These are phyloP conservation scores for Gardenia jasminoides DNA, from an alignment of 257 asterid species.

Conservation along the genomic window DNA sequence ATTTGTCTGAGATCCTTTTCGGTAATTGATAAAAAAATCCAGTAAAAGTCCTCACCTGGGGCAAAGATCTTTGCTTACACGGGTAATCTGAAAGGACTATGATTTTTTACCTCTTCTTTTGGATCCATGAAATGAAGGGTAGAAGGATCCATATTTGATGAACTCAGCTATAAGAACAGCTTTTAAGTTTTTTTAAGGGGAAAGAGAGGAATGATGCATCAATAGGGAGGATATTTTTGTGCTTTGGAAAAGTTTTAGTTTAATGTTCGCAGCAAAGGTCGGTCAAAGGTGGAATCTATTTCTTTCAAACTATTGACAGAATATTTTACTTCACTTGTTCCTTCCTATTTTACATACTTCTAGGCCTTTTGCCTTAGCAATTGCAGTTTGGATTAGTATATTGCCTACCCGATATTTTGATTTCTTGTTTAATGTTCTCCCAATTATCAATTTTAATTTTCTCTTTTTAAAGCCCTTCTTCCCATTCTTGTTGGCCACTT, in stretches of 20 bases:
- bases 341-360: background rate
- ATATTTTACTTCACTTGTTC: background rate
- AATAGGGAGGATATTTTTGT: background rate
- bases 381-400: background rate
- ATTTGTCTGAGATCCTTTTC: background rate
- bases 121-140: background rate
- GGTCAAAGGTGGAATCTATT: background rate
- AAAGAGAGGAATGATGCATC: background rate
- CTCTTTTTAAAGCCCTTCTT: background rate
- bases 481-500: background rate
- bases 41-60: background rate
- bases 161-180: background rate
- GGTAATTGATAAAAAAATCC: background rate
- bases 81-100: background rate
- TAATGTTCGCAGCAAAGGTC: background rate
- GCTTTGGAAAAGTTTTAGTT: background rate
- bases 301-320: background rate
- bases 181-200: too few relatives aligned
- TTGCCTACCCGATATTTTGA: background rate
- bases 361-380: background rate
- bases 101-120: background rate
- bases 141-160: background rate
- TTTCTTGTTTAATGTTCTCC: background rate
- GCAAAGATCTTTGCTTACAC: background rate
- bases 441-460: background rate